Base-by-base conservation (phyloP, 2,329 filamentous ascomycete species). In the Aspergillus fijiensis region DNA sequence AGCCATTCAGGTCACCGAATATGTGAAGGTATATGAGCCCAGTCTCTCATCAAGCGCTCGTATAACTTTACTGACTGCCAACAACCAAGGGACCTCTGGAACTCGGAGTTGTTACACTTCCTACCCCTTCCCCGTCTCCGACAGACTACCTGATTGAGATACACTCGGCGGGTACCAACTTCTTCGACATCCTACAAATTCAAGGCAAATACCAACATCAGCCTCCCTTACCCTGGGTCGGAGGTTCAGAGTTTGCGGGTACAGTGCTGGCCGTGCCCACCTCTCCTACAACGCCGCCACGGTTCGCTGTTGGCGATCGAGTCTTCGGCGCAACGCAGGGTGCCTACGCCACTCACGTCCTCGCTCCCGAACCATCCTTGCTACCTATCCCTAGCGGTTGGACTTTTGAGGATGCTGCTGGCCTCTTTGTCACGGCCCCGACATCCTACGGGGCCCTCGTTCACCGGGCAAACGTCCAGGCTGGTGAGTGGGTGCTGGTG, bases 101-200 rank as follows among this genome's bases (percentile, higher is more conserved):
- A 72, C 90, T 98, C 75, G 84, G 81, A 63, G 89, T 96, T 65
- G 84, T 86, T 19, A 82, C 86, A 23, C 84, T 96, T 14, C 87
- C 92, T 19, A 90, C 92, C 57, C 93, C 92, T 0, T 79, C 80
- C 1, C 91, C 92, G 1, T 81, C 83, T 9, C 77, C 86, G 33
- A 81, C 90, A 71, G 87, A 96, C 79, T 98, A 97, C 75, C 83
- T 96, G 64, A 90, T 98, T 73, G 85, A 88, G 71, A 90, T 98
- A 70, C 90, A 92, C 77, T 91, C 94, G 51, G 85, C 90, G 0
- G 94, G 92, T 21, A 91, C 91, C 70, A 98, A 98, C 80, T 98
- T 98, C 84, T 98, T 97, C 81, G 94, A 98, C 75, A 89, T 96
- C 60, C 86, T 98, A 57, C 94, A 98, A 74, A 92, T 97, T 72